Base-by-base conservation (phyloP, 202 grass and related monocot species). In the Zoysia matrella region DNA sequence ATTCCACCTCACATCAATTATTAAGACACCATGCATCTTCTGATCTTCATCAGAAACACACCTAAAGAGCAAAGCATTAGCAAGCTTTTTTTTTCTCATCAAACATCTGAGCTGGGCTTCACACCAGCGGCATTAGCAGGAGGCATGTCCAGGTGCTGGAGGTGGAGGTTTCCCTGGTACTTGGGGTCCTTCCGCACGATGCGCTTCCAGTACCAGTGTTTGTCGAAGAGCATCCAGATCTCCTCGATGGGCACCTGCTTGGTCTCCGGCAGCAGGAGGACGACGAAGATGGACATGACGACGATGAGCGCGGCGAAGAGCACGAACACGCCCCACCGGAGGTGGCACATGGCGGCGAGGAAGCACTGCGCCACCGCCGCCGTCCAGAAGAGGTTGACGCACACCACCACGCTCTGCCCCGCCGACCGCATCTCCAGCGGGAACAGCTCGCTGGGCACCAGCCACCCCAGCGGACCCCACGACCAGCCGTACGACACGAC, bases 201-300 rank as follows among this genome's bases (percentile, higher is more conserved):
- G 36, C 79, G 74, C 85, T 93, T 99, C 96, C 96, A 99, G 80
- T 92, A 99, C 92, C 96, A 99, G 73, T 99, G 92, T 47, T 85
- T 92, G 82, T 99, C 92, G 42, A 95, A 99, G 2, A 99, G 89
- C 79, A 83, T 81, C 75, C 90, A 93, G 16, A 99, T 87, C 89
- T 99, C 96, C 85, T 99, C 96, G 72, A 99, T 99, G 54, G 96
- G 92, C 79, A 98, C 83, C 78, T 98, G 96, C 90, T 98, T 98
- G 2, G 96, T 98, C 89, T 98, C 96, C 43, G 96, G 96, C 61
- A 98, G 87, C n/a, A 98, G 89, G 47, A 98, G 77, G 80, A 87
- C 58, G 82, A 98, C 60, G 82, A 98, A 98, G 66, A 95, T 7
- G 22, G 92, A 93, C 96, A 98, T 98, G 80, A 95, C 75, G 12